These are phyloP conservation scores for Xylaria curta DNA, from an alignment of 495 filamentous ascomycete genomes.

Conservation along the genomic window DNA sequence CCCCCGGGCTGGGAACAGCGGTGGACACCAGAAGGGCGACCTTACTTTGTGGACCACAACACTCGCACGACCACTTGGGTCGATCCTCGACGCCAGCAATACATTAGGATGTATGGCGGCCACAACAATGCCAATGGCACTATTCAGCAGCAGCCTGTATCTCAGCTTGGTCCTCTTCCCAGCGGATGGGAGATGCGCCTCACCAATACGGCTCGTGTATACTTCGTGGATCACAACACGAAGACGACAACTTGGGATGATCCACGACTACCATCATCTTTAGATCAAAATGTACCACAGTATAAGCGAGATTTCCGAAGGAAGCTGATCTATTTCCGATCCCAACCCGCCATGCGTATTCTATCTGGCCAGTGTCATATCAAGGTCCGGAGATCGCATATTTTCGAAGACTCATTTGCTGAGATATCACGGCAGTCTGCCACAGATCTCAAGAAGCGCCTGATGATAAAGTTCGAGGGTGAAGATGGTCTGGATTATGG, in stretches of 20 bases:
- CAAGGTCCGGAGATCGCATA: constrained; percentile 94
- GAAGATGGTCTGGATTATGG: constrained; percentile 98
- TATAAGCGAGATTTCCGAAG: constrained; percentile 99
- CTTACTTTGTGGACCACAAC: constrained; percentile 99
- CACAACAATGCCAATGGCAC: constrained; percentile 78
- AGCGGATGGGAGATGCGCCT: constrained; percentile 99
- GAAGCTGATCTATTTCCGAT: constrained; percentile 99
- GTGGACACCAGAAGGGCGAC: constrained; percentile 89
- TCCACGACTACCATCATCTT: constrained; percentile 89
- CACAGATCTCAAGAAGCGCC: constrained; percentile 93
- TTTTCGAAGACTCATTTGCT: constrained; percentile 98
- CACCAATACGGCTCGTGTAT: constrained; percentile 95
- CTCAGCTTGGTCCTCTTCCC: constrained; percentile 93
- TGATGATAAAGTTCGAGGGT: constrained; percentile 99
- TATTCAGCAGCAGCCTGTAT: constrained; percentile 97
- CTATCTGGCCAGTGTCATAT: constrained; percentile 96
- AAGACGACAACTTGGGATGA: constrained; percentile 99
- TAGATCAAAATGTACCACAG: constrained; percentile 98
- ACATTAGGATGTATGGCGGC: constrained; percentile 95
- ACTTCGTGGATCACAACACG: constrained; percentile 99
- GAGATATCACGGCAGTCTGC: constrained; percentile 97
- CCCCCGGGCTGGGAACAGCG: constrained; percentile 96
- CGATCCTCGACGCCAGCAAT: constrained; percentile 96
- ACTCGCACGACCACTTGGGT: constrained; percentile 99
- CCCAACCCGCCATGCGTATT: constrained; percentile 94